phyloP scores from a whole-genome alignment of 2,329 filamentous ascomycete genomes.

The Aspergillus viridinutans region DNA sequence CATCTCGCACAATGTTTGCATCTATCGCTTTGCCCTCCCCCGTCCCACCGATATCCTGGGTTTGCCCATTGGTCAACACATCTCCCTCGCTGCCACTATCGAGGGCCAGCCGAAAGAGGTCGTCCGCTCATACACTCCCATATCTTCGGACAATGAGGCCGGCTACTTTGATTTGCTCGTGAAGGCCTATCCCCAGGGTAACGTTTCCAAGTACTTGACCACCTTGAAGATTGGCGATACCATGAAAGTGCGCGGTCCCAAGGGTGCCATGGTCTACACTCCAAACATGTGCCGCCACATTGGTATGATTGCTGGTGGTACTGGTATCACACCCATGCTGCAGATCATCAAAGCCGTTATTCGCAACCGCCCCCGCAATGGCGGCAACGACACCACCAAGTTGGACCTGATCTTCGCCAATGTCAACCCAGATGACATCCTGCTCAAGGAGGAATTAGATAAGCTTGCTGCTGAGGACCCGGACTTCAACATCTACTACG shows the following conservation, averaged over 20 bases:
- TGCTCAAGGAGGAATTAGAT: slow-evolving; percentile 90
- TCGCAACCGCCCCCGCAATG: slow-evolving; percentile 62
- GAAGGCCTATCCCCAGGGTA: slow-evolving; percentile 96
- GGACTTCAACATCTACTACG: slow-evolving; percentile 85
- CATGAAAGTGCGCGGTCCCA: slow-evolving; percentile 89
- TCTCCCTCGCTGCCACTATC: slow-evolving; percentile 82
- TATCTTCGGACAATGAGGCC: slow-evolving; percentile 81
- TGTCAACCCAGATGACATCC: slow-evolving; percentile 85
- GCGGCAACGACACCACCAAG: slow-evolving; percentile 76
- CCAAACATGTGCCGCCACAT: slow-evolving; percentile 96
- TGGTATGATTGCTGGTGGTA: slow-evolving; percentile 96
- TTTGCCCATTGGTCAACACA: slow-evolving; percentile 97
- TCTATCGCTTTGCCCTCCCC: slow-evolving; percentile 92
- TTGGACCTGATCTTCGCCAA: slow-evolving; percentile 97
- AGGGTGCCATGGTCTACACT: slow-evolving; percentile 95
- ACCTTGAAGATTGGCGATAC: slow-evolving; percentile 75
- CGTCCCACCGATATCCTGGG: slow-evolving; percentile 76
- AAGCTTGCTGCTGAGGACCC: slow-evolving; percentile 70
- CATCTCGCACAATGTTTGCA: slow-evolving; percentile 96
- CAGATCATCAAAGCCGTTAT: slow-evolving; percentile 91
- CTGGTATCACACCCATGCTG: slow-evolving; percentile 97
- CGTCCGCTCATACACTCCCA: slow-evolving; percentile 86
- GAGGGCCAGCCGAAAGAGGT: slow-evolving; percentile 77
- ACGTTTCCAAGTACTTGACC: slow-evolving; percentile 92
- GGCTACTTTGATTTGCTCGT: slow-evolving; percentile 95